A percentile compares a stretch with the other conserved stretches of the same genome.
Conservation (phyloP, 768 basidiomycete genomes). For the Glaciozyma martinii region DNA sequence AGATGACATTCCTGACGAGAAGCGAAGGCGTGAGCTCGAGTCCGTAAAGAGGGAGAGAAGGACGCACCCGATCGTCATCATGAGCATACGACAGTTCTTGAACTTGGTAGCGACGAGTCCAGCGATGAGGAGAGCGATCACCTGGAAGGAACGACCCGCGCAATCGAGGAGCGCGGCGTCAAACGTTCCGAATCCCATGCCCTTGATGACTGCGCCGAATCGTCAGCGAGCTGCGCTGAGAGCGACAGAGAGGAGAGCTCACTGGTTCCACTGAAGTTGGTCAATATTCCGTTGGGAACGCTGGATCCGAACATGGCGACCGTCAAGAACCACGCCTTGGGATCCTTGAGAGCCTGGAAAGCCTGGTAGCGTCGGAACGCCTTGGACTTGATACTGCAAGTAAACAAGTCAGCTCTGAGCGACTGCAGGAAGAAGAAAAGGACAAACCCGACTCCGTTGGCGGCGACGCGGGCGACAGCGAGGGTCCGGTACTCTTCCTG, state of each 20-base stretch:
- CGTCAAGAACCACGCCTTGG: constrained; percentile 38
- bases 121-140: constrained; percentile 36
- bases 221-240: no score
- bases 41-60: background rate
- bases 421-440: no score
- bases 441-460: constrained; percentile 34
- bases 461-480: constrained; percentile 40
- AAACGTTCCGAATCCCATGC: constrained; percentile 34
- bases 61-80: constrained; percentile 38
- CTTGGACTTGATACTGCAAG: constrained; percentile 36
- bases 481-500: constrained; percentile 35
- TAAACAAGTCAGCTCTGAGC: no score
- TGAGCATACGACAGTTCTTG: constrained; percentile 34
- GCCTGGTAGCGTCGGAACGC: constrained; percentile 37
- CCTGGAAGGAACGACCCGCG: constrained; percentile 30
- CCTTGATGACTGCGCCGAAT: constrained; percentile 34
- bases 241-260: no score
- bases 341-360: constrained; percentile 35
- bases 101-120: constrained; percentile 34
- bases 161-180: constrained; percentile 40
- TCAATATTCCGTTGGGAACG: constrained; percentile 40
- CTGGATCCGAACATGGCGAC: constrained; percentile 39
- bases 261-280: constrained; percentile 39
- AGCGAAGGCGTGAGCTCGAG: no score
- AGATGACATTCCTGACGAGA: background rate